Evolutionary conservation across 2,329 filamentous ascomycete species (phyloP), one percentile per base, ranked within the genome.

Genomic region (Xylariaceae sp.): DNA sequence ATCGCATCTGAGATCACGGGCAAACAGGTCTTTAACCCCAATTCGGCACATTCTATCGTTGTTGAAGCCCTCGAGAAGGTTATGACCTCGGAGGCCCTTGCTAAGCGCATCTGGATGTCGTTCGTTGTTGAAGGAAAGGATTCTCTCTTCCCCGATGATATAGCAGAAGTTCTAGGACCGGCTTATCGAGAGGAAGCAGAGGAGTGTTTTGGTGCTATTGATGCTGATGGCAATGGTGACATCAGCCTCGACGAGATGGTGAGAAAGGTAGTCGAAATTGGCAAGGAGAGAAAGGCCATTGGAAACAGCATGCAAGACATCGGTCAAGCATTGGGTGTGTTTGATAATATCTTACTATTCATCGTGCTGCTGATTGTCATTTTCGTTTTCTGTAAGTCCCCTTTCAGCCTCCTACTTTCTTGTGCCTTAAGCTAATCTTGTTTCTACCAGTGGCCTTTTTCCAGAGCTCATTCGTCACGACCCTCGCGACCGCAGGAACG

Each of bases 181-280:
- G 81, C 82, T 4, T 85, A 87, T 64, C 83, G 84, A 59, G 76
- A 81, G 0, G 89, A 96, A 59, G 94, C 94, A 1, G 88, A 94
- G 55, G 90, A 96, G 70, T 88, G 86, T 53, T 97, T 97, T 68
- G 73, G 75, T 40, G 80, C 85, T 57, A 80, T 97, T 30, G 94
- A 99, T 67, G 82, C 82, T 27, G 94, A 97, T 72, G 81, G 83
- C 59, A 99, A 99, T 66, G 92, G 92, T 43, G 92, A 97, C 68
- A 90, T 99, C 70, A 92, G 87, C 70, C 78, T 97, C 50, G 91
- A 97, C 31, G 94, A 99, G 74, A 96, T 96, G 89, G 81, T 95
- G 54, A 80, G 91, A 67, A 91, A 91, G 62, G 81, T 96, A 26
- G 83, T 88, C 26, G 89, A 95, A 57, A 86, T 94, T 59, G 88